phyloP scores from a whole-genome alignment of 805 yeast genomes.

The Candida easanensis region DNA sequence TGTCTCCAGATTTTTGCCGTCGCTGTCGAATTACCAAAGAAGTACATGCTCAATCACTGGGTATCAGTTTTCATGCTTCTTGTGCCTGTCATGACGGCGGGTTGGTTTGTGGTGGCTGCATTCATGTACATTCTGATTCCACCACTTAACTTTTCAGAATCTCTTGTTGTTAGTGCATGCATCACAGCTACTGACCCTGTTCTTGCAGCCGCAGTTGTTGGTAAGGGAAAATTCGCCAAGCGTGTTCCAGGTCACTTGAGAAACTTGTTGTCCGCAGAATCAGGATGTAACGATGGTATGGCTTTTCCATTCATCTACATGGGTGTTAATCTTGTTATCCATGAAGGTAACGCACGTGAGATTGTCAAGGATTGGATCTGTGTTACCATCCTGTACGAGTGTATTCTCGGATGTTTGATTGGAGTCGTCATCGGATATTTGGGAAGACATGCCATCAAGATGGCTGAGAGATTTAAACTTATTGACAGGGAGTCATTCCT shows the following conservation, averaged over 20 bases:
- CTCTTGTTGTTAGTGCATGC: conserved; percentile 77
- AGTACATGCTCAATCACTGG: conserved; percentile 86
- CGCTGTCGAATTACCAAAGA: conserved; percentile 89
- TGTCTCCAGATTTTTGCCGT: conserved; percentile 91
- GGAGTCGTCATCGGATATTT: conserved; percentile 72
- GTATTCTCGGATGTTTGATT: conserved; percentile 71
- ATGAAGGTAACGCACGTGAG: conserved; percentile 60
- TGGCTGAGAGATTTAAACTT: conserved; percentile 63
- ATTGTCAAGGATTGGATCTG: conserved; percentile 80
- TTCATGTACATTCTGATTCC: conserved; percentile 80
- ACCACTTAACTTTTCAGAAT: conserved; percentile 64
- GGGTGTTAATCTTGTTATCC: conserved; percentile 64
- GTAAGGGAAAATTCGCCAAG: conserved; percentile 87
- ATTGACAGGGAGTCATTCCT: conserved; percentile 89
- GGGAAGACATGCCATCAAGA: conserved; percentile 68
- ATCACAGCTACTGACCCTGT: conserved; percentile 96
- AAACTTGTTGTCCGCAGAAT: conserved; percentile 77
- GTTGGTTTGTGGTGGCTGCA: conserved; percentile 82
- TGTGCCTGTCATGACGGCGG: conserved; percentile 85
- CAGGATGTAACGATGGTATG: conserved; percentile 94
- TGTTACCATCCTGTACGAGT: conserved; percentile 75
- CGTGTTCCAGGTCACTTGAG: conserved; percentile 92
- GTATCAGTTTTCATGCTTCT: conserved; percentile 67
- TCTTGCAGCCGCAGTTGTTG: conserved; percentile 91
- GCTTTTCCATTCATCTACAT: conserved; percentile 87